These are phyloP conservation scores for Herpetospermum pedunculosum DNA, from an alignment of 306 rosid genomes.

Conservation along the genomic window DNA sequence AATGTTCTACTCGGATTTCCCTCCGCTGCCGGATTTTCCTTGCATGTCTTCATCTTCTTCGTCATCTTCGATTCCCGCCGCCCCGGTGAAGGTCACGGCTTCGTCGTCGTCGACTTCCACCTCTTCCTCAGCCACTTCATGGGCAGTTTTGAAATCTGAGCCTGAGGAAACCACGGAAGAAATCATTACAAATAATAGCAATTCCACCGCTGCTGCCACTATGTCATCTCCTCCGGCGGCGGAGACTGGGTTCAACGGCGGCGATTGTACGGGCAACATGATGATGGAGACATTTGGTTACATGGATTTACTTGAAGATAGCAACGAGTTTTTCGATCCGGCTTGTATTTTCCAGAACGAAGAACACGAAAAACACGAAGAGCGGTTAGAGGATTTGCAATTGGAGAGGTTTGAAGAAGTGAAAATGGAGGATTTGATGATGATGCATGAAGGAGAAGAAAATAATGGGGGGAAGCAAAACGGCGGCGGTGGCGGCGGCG, in stretches of 20 bases:
- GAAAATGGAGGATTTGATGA: conserved; percentile 16
- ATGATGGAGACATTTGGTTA: conserved; percentile 68
- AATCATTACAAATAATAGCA: not conserved
- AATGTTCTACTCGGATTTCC: conserved; percentile 67
- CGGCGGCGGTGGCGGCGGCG: not conserved
- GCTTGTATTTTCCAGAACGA: conserved; percentile 41
- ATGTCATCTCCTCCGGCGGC: conserved; percentile 33
- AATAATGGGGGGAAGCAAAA: not conserved
- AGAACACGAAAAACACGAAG: not conserved
- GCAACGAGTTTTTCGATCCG: conserved; percentile 52
- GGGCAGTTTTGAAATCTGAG: conserved; percentile 57
- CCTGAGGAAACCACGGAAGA: conserved; percentile 29
- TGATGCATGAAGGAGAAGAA: not conserved
- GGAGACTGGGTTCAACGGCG: not conserved
- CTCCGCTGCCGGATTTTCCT: conserved; percentile 67
- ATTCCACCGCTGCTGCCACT: not conserved
- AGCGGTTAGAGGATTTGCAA: conserved; percentile 23
- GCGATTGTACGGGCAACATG: conserved; percentile 38
- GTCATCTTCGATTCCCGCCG: conserved; percentile 20
- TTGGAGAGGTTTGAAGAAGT: conserved; percentile 15
- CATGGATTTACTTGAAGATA: conserved; percentile 62
- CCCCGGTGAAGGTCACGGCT: conserved; percentile 28
- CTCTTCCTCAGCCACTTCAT: conserved; percentile 54
- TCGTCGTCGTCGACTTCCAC: conserved; percentile 36
- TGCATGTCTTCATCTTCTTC: conserved; percentile 89